phyloP scores from a whole-genome alignment of 2,329 filamentous ascomycete species.

The Conoideocrella luteorostrata region DNA sequence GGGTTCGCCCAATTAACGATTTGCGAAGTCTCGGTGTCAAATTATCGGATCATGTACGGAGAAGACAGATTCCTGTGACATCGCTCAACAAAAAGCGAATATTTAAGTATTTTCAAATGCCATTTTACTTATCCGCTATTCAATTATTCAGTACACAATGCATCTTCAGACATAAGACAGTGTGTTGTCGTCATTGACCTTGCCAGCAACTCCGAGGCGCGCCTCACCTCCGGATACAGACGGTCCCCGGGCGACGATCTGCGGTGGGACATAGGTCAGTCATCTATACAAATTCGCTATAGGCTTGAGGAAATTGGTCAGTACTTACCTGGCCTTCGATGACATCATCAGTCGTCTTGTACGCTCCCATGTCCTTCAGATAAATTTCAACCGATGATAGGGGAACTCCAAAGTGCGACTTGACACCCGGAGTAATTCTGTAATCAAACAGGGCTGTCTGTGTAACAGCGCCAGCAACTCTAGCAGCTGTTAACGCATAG shows the following conservation, averaged over 20 bases:
- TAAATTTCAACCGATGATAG: constrained; percentile 74
- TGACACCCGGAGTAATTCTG: constrained; percentile 41
- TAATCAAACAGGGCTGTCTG: constrained; percentile 91
- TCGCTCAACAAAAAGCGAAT: background rate
- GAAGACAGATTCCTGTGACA: background rate
- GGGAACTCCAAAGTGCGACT: constrained; percentile 72
- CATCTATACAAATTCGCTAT: background rate
- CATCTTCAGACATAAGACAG: constrained; percentile 45
- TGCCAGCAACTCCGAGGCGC: constrained; percentile 56
- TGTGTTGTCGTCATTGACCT: constrained; percentile 66
- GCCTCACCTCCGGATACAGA: constrained; percentile 64
- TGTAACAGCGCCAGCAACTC: constrained; percentile 81
- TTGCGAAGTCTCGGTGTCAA: background rate
- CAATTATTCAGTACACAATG: background rate
- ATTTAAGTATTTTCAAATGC: background rate
- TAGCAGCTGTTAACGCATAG: constrained; percentile 75
- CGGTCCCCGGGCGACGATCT: constrained; percentile 68
- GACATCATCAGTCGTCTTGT: constrained; percentile 58
- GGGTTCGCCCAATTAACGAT: too few species aligned
- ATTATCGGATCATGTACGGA: background rate
- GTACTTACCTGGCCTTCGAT: constrained; percentile 56
- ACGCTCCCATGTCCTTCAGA: constrained; percentile 54
- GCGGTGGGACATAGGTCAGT: constrained; percentile 2
- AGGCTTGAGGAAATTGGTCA: background rate
- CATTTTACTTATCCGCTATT: background rate